Evolutionary conservation across 495 filamentous ascomycete species (phyloP), one percentile per base, ranked within the genome.

Genomic region (Hypoxylon trugodes): DNA sequence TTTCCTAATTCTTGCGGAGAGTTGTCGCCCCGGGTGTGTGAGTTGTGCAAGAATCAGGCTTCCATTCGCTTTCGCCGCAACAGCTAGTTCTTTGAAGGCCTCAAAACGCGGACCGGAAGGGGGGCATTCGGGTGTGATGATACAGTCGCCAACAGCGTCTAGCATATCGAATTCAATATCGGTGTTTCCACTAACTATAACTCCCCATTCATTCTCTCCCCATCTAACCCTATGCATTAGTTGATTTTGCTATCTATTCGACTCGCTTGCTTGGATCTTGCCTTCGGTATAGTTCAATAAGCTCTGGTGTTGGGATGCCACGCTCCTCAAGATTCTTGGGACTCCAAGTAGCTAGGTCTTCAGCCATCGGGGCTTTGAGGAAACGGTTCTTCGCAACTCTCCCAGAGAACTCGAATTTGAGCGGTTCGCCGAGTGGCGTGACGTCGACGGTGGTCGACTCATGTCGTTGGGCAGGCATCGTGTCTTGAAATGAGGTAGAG

Each of bases 321-420:
- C 86, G 80, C 1, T 68, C 72, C 22, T 73, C 59, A 42, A 84
- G 60, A 42, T 85, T 74, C 1, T 71, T 76, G 0, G 78, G 70
- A 50, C 80, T 74, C 81, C 82, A 89, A 6, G 83, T 81, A 3
- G 85, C 81, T 28, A 87, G 70, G 21, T 79, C 75, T 50, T 89
- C 86, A n/a, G 81, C 81, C 84, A 87, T 87, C 3, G 86, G 82
- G 33, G 76, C 83, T 68, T 88, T 87, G 56, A 87, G 64, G 65
- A 84, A 83, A 25, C 84, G 76, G 60, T 87, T 88, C 42, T 72
- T 71, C 1, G 82, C 84, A 4, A 77, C 77, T 41, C 72, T 77
- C 25, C 79, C 77, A 33, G 82, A 81, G 74, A 86, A 87, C 32
- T 76, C 61, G 61, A 86, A 87, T 15, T 79, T 68, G 16, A 88